phyloP scores from a whole-genome alignment of 345 rosid species.

The Citrus glauca region DNA sequence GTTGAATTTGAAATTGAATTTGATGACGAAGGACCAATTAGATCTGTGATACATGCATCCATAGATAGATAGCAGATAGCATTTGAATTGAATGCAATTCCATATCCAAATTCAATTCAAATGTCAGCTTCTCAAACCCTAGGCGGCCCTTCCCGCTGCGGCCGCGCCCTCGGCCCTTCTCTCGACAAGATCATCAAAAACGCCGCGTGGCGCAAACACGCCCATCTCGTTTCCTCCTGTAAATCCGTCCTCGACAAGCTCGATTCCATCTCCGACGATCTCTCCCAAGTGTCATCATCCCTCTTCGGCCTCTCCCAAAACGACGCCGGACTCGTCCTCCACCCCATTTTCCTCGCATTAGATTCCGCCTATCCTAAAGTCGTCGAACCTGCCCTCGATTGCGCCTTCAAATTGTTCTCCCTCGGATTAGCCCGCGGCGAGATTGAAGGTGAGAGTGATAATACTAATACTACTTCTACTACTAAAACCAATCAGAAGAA shows the following conservation, averaged over 20 bases:
- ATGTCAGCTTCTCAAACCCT: slow-evolving; percentile 71
- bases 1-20: background rate
- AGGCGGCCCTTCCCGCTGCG: slow-evolving; percentile 76
- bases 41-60: slow-evolving; percentile 17
- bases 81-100: background rate
- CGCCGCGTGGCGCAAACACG: slow-evolving; percentile 95
- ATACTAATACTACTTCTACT: background rate
- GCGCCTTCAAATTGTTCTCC: slow-evolving; percentile 72
- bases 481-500: background rate
- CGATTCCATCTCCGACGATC: slow-evolving; percentile 44
- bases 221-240: slow-evolving; percentile 77
- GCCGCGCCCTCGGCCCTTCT: slow-evolving; percentile 71
- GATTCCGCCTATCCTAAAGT: slow-evolving; percentile 69
- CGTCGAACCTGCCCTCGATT: slow-evolving; percentile 80
- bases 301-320: slow-evolving; percentile 56
- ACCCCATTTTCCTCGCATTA: slow-evolving; percentile 67
- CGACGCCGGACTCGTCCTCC: slow-evolving; percentile 58
- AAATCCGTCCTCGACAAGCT: slow-evolving; percentile 83
- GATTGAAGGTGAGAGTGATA: slow-evolving; percentile 19
- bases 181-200: slow-evolving; percentile 91
- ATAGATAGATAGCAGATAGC: too few relatives aligned
- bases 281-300: slow-evolving; percentile 43
- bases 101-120: background rate
- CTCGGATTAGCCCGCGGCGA: slow-evolving; percentile 63
- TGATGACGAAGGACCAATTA: background rate